phyloP scores from a whole-genome alignment of 2,329 filamentous ascomycete species.

The Rhynchosporium secalis region DNA sequence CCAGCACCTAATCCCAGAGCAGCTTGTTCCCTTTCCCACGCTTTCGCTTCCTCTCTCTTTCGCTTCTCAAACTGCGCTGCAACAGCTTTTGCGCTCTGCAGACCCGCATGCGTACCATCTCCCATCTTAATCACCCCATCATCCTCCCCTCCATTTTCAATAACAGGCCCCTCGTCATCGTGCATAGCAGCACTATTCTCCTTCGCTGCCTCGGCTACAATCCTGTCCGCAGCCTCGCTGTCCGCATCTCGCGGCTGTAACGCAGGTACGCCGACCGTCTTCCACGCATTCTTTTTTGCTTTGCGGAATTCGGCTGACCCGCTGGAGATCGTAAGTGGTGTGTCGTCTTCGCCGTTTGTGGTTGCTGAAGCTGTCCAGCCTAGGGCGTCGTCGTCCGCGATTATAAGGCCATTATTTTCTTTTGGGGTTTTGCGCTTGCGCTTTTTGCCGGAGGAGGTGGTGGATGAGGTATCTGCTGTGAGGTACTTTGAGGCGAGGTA shows the following conservation, averaged over 20 bases:
- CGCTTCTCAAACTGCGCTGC: slow-evolving; percentile 66
- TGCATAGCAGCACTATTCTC: slow-evolving; percentile 58
- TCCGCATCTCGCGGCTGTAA: slow-evolving; percentile 43
- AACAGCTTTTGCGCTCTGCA: slow-evolving; percentile 82
- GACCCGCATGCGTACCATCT: slow-evolving; percentile 80
- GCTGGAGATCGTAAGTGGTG: slow-evolving; percentile 51
- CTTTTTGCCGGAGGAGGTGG: slow-evolving; percentile 60
- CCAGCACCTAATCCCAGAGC: slow-evolving; percentile 22
- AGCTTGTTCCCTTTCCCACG: slow-evolving; percentile 47
- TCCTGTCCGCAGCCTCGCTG: slow-evolving; percentile 72
- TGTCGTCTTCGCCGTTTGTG: slow-evolving; percentile 51
- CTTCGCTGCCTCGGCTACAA: slow-evolving; percentile 70
- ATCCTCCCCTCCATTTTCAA: slow-evolving; percentile 49
- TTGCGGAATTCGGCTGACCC: slow-evolving; percentile 64
- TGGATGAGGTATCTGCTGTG: slow-evolving; percentile 56
- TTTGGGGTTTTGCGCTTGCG: slow-evolving; percentile 59
- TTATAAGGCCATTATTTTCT: slow-evolving; percentile 55
- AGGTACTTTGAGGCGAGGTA: slow-evolving; percentile 95
- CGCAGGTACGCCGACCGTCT: slow-evolving; percentile 56
- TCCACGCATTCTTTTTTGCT: slow-evolving; percentile 80
- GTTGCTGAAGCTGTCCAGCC: slow-evolving; percentile 43
- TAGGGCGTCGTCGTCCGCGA: slow-evolving; percentile 62
- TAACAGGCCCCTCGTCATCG: slow-evolving; percentile 51
- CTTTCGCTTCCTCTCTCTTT: slow-evolving; percentile 61
- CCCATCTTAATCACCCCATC: slow-evolving; percentile 72